A percentile compares a stretch with the other conserved stretches of the same genome.
These are phyloP conservation scores for Mycena sp. DNA, from an alignment of 1,284 basidiomycete species.

Conservation along the genomic window DNA sequence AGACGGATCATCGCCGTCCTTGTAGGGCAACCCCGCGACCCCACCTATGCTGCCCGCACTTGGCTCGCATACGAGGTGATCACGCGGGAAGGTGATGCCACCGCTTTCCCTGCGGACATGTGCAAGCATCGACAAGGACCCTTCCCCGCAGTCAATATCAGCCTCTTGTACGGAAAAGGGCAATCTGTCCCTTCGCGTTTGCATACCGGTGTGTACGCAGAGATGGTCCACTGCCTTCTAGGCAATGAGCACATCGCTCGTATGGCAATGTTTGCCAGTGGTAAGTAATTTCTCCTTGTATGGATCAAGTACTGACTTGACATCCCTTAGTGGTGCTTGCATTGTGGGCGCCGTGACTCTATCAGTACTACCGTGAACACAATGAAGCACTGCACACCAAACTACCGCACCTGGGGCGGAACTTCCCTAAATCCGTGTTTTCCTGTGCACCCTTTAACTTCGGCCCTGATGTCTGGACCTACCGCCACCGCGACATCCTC, in stretches of 20 bases:
- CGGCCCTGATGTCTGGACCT: background rate
- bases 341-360: no score
- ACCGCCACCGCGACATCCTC: background rate
- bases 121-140: background rate
- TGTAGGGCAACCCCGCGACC: background rate
- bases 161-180: slow-evolving; percentile 3
- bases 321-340: no score
- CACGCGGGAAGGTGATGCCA: background rate
- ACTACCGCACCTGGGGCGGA: no score
- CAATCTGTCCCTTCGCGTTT: background rate
- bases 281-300: background rate
- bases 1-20: slow-evolving; percentile 1
- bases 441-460: background rate
- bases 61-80: background rate
- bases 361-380: no score
- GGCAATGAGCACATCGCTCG: background rate
- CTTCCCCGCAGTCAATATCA: slow-evolving; percentile 2
- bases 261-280: background rate
- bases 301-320: no score
- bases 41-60: background rate
- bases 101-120: background rate
- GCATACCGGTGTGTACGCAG: background rate
- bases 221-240: background rate
- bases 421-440: background rate
- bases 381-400: no score